Evolutionary conservation across 768 basidiomycete genomes (phyloP).

Genomic region (Panus rudis): DNA sequence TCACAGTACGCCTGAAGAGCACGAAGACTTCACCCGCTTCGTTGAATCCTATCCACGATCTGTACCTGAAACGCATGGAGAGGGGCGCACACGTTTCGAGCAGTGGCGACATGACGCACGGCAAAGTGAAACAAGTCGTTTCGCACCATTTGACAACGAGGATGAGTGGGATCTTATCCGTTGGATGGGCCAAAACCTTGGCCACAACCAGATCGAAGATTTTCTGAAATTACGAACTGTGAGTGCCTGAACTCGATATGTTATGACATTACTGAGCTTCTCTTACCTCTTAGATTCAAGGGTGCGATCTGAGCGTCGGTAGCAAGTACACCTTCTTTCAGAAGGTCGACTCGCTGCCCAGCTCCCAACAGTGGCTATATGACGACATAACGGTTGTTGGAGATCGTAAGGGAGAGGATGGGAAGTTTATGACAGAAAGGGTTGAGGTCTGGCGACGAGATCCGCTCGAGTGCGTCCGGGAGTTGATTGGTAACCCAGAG

Average conservation of each 20-base stretch:
- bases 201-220: conserved; percentile 7
- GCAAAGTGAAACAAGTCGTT: too few relatives aligned
- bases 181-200: conserved; percentile 3
- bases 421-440: conserved; percentile 19
- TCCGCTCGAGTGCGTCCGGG: conserved; percentile 26
- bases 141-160: background rate
- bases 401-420: conserved; percentile 1
- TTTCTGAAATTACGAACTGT: conserved; percentile 5
- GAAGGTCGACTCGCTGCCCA: conserved; percentile 2
- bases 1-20: too few relatives aligned
- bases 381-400: conserved; percentile 3
- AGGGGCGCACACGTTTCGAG: too few relatives aligned
- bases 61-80: too few relatives aligned
- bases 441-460: conserved; percentile 21
- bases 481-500: conserved; percentile 5
- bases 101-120: too few relatives aligned
- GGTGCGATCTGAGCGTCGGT: too few relatives aligned
- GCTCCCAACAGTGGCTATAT: background rate
- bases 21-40: too few relatives aligned
- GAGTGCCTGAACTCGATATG: background rate
- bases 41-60: too few relatives aligned
- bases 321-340: too few relatives aligned
- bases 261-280: too few relatives aligned
- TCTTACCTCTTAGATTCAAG: too few relatives aligned
- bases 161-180: conserved; percentile 3